phyloP scores from a whole-genome alignment of 371 early-diverging fungal genomes.

The Rhizopus sp. region DNA sequence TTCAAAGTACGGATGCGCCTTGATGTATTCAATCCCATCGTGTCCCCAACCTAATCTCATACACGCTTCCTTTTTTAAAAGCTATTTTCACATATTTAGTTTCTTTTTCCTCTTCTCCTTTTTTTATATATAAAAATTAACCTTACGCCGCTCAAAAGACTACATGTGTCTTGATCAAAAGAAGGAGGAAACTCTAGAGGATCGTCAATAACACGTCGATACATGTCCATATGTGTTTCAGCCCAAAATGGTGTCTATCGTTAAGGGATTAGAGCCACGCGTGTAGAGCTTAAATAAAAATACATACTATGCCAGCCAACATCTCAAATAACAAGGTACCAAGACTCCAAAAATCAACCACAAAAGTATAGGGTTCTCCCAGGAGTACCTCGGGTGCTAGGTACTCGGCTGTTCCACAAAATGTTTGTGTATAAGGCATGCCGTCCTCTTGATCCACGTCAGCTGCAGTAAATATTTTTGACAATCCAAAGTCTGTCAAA shows the following conservation, averaged over 20 bases:
- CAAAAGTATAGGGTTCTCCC: slow-evolving; percentile 81
- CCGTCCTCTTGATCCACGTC: slow-evolving; percentile 23
- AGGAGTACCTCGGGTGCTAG: slow-evolving; percentile 89
- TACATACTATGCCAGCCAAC: slow-evolving; percentile 66
- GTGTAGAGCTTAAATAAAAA: no score
- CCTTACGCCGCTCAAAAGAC: slow-evolving; percentile 64
- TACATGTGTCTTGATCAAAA: slow-evolving; percentile 56
- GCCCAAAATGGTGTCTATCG: slow-evolving; percentile 81
- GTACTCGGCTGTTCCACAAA: slow-evolving; percentile 96
- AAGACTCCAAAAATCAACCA: slow-evolving; percentile 97
- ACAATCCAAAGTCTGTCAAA: slow-evolving; percentile 87
- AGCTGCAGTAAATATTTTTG: slow-evolving; percentile 59
- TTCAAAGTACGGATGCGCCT: slow-evolving; percentile 67
- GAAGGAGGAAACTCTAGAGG: slow-evolving; percentile 68
- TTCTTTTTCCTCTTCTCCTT: background rate
- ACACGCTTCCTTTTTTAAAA: slow-evolving; percentile 70
- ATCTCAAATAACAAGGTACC: slow-evolving; percentile 93
- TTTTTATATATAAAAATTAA: background rate
- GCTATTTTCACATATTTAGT: slow-evolving; percentile 29
- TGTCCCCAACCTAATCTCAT: slow-evolving; percentile 62
- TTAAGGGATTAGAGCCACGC: background rate
- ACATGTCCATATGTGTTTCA: slow-evolving; percentile 79
- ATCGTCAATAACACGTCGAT: slow-evolving; percentile 76
- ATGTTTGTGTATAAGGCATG: slow-evolving; percentile 73
- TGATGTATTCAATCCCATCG: slow-evolving; percentile 61